Conservation (phyloP, 2,329 filamentous ascomycete species). For the Hysterium pulicare region DNA sequence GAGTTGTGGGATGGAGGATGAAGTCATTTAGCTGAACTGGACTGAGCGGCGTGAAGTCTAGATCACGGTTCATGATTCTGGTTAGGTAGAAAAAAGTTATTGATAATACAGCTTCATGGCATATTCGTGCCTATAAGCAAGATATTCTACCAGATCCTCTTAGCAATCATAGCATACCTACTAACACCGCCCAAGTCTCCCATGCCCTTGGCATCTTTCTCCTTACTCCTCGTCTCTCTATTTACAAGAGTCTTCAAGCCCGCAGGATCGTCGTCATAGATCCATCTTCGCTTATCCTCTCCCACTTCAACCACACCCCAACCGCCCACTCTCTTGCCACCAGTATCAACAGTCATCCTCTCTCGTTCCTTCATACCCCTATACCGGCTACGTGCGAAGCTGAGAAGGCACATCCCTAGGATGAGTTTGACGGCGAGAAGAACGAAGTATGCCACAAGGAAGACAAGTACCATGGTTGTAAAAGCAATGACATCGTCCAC, state of each 20-base stretch:
- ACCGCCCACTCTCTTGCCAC: slow-evolving; percentile 72
- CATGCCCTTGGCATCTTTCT: slow-evolving; percentile 39
- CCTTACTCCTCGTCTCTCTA: slow-evolving; percentile 59
- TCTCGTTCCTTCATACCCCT: slow-evolving; percentile 73
- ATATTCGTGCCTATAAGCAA: too few relatives aligned
- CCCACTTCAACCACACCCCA: slow-evolving; percentile 85
- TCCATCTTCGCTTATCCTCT: slow-evolving; percentile 80
- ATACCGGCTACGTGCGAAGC: slow-evolving; percentile 76
- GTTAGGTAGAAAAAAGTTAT: too few relatives aligned
- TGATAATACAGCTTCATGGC: too few relatives aligned
- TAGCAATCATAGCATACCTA: slow-evolving; percentile 92
- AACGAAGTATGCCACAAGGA: slow-evolving; percentile 79
- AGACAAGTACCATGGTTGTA: slow-evolving; percentile 79
- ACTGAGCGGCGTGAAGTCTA: too few relatives aligned
- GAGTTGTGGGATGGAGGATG: too few relatives aligned
- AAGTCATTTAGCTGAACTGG: too few relatives aligned
- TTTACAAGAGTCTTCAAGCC: slow-evolving; percentile 60
- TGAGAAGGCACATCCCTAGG: slow-evolving; percentile 81
- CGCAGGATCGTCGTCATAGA: slow-evolving; percentile 81
- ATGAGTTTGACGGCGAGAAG: slow-evolving; percentile 78
- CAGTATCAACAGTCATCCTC: slow-evolving; percentile 54
- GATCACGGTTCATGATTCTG: too few relatives aligned
- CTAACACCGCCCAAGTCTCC: slow-evolving; percentile 60
- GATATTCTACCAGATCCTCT: slow-evolving; percentile 78
- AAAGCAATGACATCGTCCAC: slow-evolving; percentile 72